These are phyloP conservation scores for Alternaria gaisen DNA, from an alignment of 2,329 filamentous ascomycete genomes.

Conservation along the genomic window DNA sequence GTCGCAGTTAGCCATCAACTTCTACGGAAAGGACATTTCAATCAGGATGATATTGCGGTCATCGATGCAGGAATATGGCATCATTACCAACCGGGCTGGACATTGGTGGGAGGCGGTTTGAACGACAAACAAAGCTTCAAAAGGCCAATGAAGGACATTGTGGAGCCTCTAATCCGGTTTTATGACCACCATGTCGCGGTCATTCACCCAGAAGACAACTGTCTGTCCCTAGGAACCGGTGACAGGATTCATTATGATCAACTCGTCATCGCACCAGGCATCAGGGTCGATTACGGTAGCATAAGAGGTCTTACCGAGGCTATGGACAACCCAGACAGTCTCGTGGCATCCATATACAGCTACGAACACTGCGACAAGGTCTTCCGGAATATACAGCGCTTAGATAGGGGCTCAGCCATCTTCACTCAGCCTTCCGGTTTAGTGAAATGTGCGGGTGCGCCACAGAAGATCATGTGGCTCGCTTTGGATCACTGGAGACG, in stretches of 20 bases:
- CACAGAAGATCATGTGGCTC: slow-evolving; percentile 55
- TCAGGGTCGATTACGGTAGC: slow-evolving; percentile 38
- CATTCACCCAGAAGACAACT: slow-evolving; percentile 67
- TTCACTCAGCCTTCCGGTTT: slow-evolving; percentile 52
- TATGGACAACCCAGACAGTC: slow-evolving; percentile 41
- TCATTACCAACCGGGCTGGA: slow-evolving; percentile 76
- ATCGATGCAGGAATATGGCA: slow-evolving; percentile 70
- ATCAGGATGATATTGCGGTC: slow-evolving; percentile 68
- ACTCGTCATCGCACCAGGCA: slow-evolving; percentile 66
- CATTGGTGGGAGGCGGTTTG: slow-evolving; percentile 71
- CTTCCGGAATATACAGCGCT: slow-evolving; percentile 36
- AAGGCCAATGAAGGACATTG: slow-evolving; percentile 58
- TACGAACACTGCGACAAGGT: slow-evolving; percentile 52
- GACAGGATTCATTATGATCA: slow-evolving; percentile 69
- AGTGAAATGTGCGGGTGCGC: slow-evolving; percentile 52
- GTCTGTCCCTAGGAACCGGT: slow-evolving; percentile 63
- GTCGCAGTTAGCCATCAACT: slow-evolving; percentile 73
- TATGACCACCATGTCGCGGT: slow-evolving; percentile 62
- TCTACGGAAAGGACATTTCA: slow-evolving; percentile 65
- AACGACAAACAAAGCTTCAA: slow-evolving; percentile 68
- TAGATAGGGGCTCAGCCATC: slow-evolving; percentile 46
- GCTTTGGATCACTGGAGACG: slow-evolving; percentile 50
- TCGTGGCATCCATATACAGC: slow-evolving; percentile 50
- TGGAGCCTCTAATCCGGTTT: slow-evolving; percentile 67
- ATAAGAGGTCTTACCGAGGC: slow-evolving; percentile 47